Evolutionary conservation across 768 basidiomycete species (phyloP).

Genomic region (Podaxis carcinomalis): DNA sequence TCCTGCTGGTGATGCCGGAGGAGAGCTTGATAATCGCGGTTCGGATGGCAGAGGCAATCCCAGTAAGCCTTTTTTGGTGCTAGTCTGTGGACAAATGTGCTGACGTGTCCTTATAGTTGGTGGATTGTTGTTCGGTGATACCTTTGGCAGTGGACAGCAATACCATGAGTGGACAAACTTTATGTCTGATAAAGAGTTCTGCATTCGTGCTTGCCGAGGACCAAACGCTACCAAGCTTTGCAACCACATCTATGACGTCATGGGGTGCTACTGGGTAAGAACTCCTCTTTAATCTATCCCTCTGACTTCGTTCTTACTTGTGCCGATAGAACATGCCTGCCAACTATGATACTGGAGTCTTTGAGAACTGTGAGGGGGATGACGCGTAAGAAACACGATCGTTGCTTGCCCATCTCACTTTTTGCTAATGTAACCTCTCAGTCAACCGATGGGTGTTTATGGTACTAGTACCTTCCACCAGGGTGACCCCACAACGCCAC

Average conservation of each 20-base stretch:
- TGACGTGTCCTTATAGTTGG: constrained; percentile 43
- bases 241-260: constrained; percentile 76
- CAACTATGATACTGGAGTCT: constrained; percentile 53
- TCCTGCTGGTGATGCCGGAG: constrained; percentile 45
- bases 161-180: constrained; percentile 86
- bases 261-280: constrained; percentile 53
- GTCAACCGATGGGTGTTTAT: constrained; percentile 66
- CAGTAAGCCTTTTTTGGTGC: constrained; percentile 19
- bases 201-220: constrained; percentile 69
- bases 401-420: not conserved
- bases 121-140: constrained; percentile 65
- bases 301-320: not conserved
- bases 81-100: constrained; percentile 18
- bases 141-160: constrained; percentile 45
- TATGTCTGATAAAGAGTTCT: constrained; percentile 64
- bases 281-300: not conserved
- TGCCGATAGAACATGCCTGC: constrained; percentile 68
- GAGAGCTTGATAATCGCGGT: constrained; percentile 73
- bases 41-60: constrained; percentile 57
- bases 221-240: constrained; percentile 54
- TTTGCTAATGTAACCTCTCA: constrained; percentile 14
- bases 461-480: constrained; percentile 70
- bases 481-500: constrained; percentile 52
- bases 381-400: constrained; percentile 33
- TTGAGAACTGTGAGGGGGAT: constrained; percentile 64